A percentile compares a stretch with the other conserved stretches of the same genome.
These are phyloP conservation scores for Tinospora cordifolia DNA, from an alignment of 164 flowering plant genomes.

Conservation along the genomic window DNA sequence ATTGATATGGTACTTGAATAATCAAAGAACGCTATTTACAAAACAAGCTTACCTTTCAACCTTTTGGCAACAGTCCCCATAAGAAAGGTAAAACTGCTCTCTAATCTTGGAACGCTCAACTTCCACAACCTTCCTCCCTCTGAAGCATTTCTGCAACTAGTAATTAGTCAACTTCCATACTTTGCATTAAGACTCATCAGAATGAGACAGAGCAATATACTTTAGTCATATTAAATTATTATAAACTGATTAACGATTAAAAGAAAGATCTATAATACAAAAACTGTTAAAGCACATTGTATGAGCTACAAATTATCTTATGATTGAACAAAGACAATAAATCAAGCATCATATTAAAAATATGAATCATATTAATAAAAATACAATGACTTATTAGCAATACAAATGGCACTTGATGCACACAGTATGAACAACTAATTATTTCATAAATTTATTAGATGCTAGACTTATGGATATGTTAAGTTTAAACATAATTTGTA, in stretches of 20 bases:
- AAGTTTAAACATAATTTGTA: too few relatives aligned
- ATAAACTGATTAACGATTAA: not conserved
- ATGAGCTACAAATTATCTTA: too few relatives aligned
- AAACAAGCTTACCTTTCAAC: slow-evolving; percentile 54
- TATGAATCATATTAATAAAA: too few relatives aligned
- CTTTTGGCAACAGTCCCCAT: slow-evolving; percentile 60
- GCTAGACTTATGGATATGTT: too few relatives aligned
- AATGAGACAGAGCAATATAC: not conserved
- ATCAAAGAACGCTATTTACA: not conserved
- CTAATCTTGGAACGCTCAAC: slow-evolving; percentile 52
- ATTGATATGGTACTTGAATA: not conserved
- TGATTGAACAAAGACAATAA: too few relatives aligned
- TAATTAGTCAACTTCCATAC: slow-evolving; percentile 29
- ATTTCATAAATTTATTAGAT: too few relatives aligned
- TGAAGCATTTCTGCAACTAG: slow-evolving; percentile 78
- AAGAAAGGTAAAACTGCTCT: slow-evolving; percentile 48
- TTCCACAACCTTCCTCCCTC: slow-evolving; percentile 72
- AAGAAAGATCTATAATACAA: not conserved
- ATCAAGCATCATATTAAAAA: too few relatives aligned
- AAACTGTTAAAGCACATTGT: not conserved
- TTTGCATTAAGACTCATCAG: slow-evolving; percentile 1
- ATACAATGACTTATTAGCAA: too few relatives aligned
- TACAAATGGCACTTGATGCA: too few relatives aligned
- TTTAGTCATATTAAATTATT: not conserved
- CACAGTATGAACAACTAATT: too few relatives aligned